Evolutionary conservation across 768 basidiomycete species (phyloP), one percentile per base, ranked within the genome.

Genomic region (Mycena crocata): DNA sequence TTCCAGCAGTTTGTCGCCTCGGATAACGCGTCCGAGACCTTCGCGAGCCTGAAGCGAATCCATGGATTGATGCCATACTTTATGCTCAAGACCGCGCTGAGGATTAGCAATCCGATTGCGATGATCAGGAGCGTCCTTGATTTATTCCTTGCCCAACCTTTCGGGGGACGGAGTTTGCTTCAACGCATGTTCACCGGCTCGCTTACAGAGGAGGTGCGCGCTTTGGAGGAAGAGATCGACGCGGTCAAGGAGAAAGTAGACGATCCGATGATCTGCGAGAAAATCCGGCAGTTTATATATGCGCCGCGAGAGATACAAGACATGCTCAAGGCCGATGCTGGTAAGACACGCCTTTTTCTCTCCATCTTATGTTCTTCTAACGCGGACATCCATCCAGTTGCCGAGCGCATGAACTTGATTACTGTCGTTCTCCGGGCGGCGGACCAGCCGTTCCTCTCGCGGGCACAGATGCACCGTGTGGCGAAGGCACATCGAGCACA

Each of bases 61-160:
- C 98, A 99, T 75, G 95, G 96, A 1, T 80, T 97, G 56, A 98
- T 99, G 94, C 98, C 98, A 7, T 99, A 99, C 77, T 94, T 99
- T 73, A 90, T 99, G 83, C 88, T 99, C 68, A 98, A 95, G 77
- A 87, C 94, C 10, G 92, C 95, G 15, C 80, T 99, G 66, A 92
- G 88, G 76, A 94, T 99, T 70, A 96, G 93, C 62, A 99, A 98
- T 78, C 98, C 98, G 2, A 91, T 99, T 65, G 87, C 88, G 31
- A 99, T 99, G 98, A 96, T 99, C 73, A 88, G 98, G 77, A 90
- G 93, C 57, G 85, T 98, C 5, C 85, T 99, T 65, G 97, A 99
- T 73, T 86, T 99, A 44, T 99, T 99, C 84, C 87, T 99, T 21
- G 98, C 98, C 0, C 91, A 96, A 75, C 98, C 98, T 3, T 99